Evolutionary conservation across 257 asterid species (phyloP).

Genomic region (Gentiana dahurica): DNA sequence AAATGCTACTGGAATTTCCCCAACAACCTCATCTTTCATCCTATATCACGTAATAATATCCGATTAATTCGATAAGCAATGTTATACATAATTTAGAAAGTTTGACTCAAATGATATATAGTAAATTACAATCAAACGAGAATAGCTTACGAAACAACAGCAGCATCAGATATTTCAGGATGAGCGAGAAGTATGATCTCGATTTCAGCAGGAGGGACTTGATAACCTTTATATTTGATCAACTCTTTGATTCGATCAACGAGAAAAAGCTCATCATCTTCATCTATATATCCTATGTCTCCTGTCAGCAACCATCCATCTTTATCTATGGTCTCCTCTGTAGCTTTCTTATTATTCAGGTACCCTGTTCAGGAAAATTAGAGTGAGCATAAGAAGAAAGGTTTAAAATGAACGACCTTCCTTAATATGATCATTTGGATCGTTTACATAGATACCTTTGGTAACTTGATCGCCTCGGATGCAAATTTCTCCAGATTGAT

Average conservation of each 20-base stretch:
- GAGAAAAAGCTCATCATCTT: constrained; percentile 24
- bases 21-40: too few relatives aligned
- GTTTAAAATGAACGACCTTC: too few relatives aligned
- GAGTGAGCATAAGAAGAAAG: not conserved
- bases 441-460: constrained; percentile 24
- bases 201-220: constrained; percentile 35
- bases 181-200: constrained; percentile 29
- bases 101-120: too few relatives aligned
- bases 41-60: too few relatives aligned
- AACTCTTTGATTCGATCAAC: constrained; percentile 32
- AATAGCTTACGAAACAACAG: constrained; percentile 29
- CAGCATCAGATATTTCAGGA: constrained; percentile 27
- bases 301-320: constrained; percentile 39
- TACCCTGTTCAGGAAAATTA: constrained; percentile 15
- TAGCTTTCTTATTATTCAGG: constrained; percentile 25
- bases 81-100: too few relatives aligned
- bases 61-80: too few relatives aligned
- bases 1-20: too few relatives aligned
- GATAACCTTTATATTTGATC: constrained; percentile 37
- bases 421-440: too few relatives aligned
- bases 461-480: constrained; percentile 30
- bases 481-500: constrained; percentile 27
- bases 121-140: too few relatives aligned
- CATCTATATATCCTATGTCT: constrained; percentile 31
- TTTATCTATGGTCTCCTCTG: constrained; percentile 21